Base-by-base conservation (phyloP, 495 filamentous ascomycete genomes). In the Penicillium parvum region DNA sequence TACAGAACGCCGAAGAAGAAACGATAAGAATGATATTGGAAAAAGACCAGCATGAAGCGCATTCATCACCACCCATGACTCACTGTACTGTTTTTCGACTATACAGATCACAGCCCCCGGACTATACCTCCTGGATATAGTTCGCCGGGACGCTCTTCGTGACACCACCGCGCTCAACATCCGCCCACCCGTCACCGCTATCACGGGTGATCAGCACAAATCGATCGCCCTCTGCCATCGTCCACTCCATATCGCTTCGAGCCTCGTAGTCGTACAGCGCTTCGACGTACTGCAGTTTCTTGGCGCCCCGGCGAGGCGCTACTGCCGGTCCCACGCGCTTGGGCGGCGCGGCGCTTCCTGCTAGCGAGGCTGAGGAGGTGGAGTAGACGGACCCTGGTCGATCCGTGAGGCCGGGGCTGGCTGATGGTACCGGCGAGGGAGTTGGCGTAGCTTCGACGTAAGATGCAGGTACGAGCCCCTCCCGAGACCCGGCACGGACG, bases 321-420 rank as follows among this genome's bases (percentile, higher is more conserved):
- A 98, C 92, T 0, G 84, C 90, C 1, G 92, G 92, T 0, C 92
- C 92, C 55, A 95, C 86, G 64, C 92, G 94, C 69, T 94, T 96
- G n/a, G n/a, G n/a, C 3, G 55, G 42, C 8, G 62, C 57, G 3
- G 67, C 60, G 35, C 76, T 74, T 12, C 81, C 79, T 8, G 77
- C 73, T 12, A 87, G 60, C 1, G 84, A 90, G 7, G 81, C 82
- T 1, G 85, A 86, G 8, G 86, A 91, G 58, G 82, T 86, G 5
- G 88, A 94, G 58, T 91, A 91, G 0, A 77, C 79, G 7, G 86
- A 90, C 8, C 77, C 55, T 45, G 78, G 55, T 53, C 81, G 57
- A 52, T 83, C 68, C 50, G 72, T 43, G 57, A 61, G 22, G 10
- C 47, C 56, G 1, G 66, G 49, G 22, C 60, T 65, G 21, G 63